These are phyloP conservation scores for Amanita subjunquillea DNA, from an alignment of 768 basidiomycete species.

Conservation along the genomic window DNA sequence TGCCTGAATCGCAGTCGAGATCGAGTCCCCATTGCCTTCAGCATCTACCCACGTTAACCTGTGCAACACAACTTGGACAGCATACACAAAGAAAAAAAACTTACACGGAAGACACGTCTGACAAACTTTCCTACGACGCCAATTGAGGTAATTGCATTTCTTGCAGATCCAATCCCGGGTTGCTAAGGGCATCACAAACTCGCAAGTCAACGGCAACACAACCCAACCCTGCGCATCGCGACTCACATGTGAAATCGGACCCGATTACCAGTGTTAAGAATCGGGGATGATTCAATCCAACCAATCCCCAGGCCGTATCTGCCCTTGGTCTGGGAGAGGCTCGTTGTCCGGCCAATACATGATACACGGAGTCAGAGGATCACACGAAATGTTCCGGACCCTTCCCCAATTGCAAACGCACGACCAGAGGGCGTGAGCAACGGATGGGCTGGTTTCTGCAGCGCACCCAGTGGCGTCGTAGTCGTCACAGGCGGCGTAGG, in stretches of 20 bases:
- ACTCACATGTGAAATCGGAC: slow-evolving; percentile 77
- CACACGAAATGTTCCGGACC: slow-evolving; percentile 69
- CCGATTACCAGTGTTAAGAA: slow-evolving; percentile 81
- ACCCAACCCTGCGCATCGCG: slow-evolving; percentile 8
- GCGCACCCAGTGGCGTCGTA: slow-evolving; percentile 9
- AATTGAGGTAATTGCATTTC: slow-evolving; percentile 83
- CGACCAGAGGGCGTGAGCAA: slow-evolving; percentile 79
- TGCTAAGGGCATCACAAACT: slow-evolving; percentile 27
- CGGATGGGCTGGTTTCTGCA: slow-evolving; percentile 43
- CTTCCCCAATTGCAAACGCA: slow-evolving; percentile 68
- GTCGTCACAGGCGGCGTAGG: slow-evolving; percentile 6
- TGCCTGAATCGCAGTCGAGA: slow-evolving; percentile 75
- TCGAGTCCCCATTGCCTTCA: slow-evolving; percentile 82
- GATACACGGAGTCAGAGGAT: slow-evolving; percentile 65
- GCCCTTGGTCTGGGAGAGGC: slow-evolving; percentile 68
- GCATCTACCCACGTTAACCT: slow-evolving; percentile 39
- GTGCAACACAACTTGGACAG: neutral
- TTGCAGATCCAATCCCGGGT: slow-evolving; percentile 78
- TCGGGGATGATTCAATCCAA: slow-evolving; percentile 70
- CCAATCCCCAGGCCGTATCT: slow-evolving; percentile 56
- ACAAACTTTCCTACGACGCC: slow-evolving; percentile 81
- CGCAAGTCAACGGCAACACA: neutral
- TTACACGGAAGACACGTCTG: slow-evolving; percentile 80
- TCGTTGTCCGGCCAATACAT: slow-evolving; percentile 94
- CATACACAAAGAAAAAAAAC: slow-evolving; percentile 16